Percentiles rank a stretch among this genome's conserved stretches.
These are phyloP conservation scores for Wickerhamiella azyma DNA, from an alignment of 805 yeast genomes.

Conservation along the genomic window DNA sequence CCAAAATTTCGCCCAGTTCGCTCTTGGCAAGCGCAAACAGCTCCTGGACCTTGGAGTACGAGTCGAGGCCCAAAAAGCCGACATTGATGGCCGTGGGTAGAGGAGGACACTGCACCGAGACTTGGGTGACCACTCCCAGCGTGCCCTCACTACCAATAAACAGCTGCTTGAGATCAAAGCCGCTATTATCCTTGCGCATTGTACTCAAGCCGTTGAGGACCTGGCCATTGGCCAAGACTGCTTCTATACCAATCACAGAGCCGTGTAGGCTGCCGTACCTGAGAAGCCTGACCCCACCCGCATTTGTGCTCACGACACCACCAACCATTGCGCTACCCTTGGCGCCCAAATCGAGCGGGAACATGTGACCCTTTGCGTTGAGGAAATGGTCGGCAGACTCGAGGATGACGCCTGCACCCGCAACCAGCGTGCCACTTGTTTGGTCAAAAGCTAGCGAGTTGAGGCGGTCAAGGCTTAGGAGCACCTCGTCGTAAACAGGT, in stretches of 20 bases:
- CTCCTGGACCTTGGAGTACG: conserved; percentile 71
- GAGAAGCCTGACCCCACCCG: conserved; percentile 81
- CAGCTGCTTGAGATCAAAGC: conserved; percentile 82
- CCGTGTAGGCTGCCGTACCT: conserved; percentile 92
- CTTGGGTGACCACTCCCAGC: conserved; percentile 78
- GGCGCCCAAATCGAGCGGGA: conserved; percentile 91
- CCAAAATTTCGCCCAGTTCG: conserved; percentile 71
- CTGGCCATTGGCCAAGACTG: conserved; percentile 82
- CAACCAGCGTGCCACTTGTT: conserved; percentile 71
- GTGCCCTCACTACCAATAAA: conserved; percentile 94
- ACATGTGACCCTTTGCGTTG: conserved; percentile 72
- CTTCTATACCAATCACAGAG: conserved; percentile 79
- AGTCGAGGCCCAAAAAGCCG: conserved; percentile 70
- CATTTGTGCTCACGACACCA: conserved; percentile 89
- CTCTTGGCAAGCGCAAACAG: conserved; percentile 65
- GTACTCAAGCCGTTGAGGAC: conserved; percentile 67
- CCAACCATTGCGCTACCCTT: conserved; percentile 95
- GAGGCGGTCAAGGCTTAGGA: conserved; percentile 53
- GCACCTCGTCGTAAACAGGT: conserved; percentile 83
- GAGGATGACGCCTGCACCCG: conserved; percentile 81
- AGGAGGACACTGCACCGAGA: conserved; percentile 78
- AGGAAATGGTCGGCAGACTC: conserved; percentile 71
- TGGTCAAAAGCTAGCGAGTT: conserved; percentile 73
- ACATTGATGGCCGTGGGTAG: conserved; percentile 78
- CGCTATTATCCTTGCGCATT: conserved; percentile 88